Base-by-base conservation (phyloP, 306 rosid genomes). In the Sicyos baderoa region DNA sequence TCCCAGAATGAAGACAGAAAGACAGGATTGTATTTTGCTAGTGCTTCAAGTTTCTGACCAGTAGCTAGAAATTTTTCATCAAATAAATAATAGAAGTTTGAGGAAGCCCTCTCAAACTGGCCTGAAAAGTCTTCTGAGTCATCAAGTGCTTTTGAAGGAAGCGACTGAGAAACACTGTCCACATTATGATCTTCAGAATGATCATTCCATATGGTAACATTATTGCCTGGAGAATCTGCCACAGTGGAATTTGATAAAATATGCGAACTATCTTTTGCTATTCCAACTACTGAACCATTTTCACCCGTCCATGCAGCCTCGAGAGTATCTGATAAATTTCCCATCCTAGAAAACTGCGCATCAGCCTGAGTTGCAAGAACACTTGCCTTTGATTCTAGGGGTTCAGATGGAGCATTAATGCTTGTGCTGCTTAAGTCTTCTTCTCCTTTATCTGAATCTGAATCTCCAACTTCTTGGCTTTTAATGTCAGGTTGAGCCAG, bases 241-340 rank as follows among this genome's bases (percentile, higher is more conserved):
- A 27, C n/a, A 40, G 78, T 79, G 25, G 76, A 16, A 62, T 84
- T 93, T 59, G 87, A 78, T 68, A 72, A 59, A 4, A 67, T 51
- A 66, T n/a, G 66, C 49, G 78, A 60, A 75, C 32, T 84, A 35
- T 83, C 91, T 78, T 79, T 84, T 16, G 75, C 74, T 51, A 48
- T 69, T 74, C 68, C 86, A 76, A 58, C 56, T 77, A 78, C 85
- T 19, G 85, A 44, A 47, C 79, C 80, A 76, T 75, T 68, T 77
- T 84, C 85, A 42, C 96, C 99, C 0, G 86, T 88, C 99, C 99
- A 94, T 27, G 85, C 88, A 61, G 95, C 89, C 74, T 94, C 99
- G 68, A 90, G 92, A 55, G 97, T 87, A 77, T 94, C 95, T 32
- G 97, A 94, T 81, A 94, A 78, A 85, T 77, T 78, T 57, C 82